These are phyloP conservation scores for Tephrocybe sp. DNA, from an alignment of 768 basidiomycete genomes.

Conservation along the genomic window DNA sequence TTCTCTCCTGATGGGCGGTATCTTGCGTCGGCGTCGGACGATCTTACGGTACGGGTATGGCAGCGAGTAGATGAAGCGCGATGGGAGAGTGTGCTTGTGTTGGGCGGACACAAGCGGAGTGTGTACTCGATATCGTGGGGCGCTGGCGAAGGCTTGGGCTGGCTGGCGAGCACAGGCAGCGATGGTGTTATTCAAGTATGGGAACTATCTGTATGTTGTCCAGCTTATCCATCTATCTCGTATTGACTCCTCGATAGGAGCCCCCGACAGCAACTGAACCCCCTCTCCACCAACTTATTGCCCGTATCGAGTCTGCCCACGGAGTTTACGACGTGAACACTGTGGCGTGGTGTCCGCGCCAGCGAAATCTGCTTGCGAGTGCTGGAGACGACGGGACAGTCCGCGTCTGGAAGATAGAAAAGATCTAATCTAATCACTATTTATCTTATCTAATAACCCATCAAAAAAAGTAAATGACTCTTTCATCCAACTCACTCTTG, in stretches of 20 bases:
- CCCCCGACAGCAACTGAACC: slow-evolving; percentile 18
- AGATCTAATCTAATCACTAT: too few relatives aligned
- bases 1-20: slow-evolving; percentile 79
- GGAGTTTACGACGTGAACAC: slow-evolving; percentile 85
- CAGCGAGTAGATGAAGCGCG: slow-evolving; percentile 57
- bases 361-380: slow-evolving; percentile 70
- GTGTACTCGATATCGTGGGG: slow-evolving; percentile 86
- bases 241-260: slow-evolving; percentile 23
- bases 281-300: slow-evolving; percentile 51
- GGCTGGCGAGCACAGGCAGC: slow-evolving; percentile 83
- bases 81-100: slow-evolving; percentile 61
- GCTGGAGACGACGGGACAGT: slow-evolving; percentile 85
- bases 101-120: slow-evolving; percentile 68
- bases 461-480: slow-evolving; percentile 10
- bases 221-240: slow-evolving; percentile 1
- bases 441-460: background rate
- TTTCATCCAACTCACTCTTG: too few relatives aligned
- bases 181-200: slow-evolving; percentile 86
- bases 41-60: slow-evolving; percentile 85
- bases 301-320: slow-evolving; percentile 65
- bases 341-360: slow-evolving; percentile 79
- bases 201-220: slow-evolving; percentile 59
- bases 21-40: slow-evolving; percentile 87
- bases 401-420: too few relatives aligned
- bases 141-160: slow-evolving; percentile 54